Evolutionary conservation across 306 rosid species (phyloP), one percentile per base, ranked within the genome.

Genomic region (Sicyos edulis): DNA sequence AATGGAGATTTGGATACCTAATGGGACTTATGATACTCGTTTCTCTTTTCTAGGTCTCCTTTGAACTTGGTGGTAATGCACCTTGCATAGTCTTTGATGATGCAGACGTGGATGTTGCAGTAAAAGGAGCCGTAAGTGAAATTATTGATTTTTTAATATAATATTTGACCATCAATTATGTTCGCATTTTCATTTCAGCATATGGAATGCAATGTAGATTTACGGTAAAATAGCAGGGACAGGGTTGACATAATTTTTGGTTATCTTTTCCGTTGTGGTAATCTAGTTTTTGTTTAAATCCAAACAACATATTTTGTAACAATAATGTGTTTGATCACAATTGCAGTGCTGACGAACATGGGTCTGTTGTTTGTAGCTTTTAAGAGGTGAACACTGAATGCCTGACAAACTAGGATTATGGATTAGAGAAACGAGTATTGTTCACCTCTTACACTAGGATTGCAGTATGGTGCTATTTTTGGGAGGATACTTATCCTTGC

Each of bases 21-120:
- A 71, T 58, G 58, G 58, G 73, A 68, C 34, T 69, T 63, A 53
- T 78, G 66, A 19, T 62, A n/a, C 24, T 59, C 42, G 42, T 70
- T 55, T 74, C 72, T 76, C 37, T 50, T 75, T 50, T 81, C n/a
- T 73, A 93, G 99, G 85, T 93, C 74, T 91, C 99, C 86, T 79
- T 93, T 64, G 99, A 93, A 81, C 99, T 93, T 78, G 99, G 97
- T 63, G 99, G 99, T 70, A 93, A 93, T 84, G 97, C 97, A 13
- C 97, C 99, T 49, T 91, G 97, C 90, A 85, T 93, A 70, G 77
- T 93, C 79, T 93, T 93, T 85, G 97, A 93, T 80, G 99, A 93
- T 69, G 99, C 99, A 59, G 95, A 93, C 73, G 78, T 91, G 81
- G 95, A 93, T 66, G 89, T 93, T 74, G 96, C 99, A 54, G 85